phyloP scores from a whole-genome alignment of 305 asterid species.

The Fraxinus albicans region DNA sequence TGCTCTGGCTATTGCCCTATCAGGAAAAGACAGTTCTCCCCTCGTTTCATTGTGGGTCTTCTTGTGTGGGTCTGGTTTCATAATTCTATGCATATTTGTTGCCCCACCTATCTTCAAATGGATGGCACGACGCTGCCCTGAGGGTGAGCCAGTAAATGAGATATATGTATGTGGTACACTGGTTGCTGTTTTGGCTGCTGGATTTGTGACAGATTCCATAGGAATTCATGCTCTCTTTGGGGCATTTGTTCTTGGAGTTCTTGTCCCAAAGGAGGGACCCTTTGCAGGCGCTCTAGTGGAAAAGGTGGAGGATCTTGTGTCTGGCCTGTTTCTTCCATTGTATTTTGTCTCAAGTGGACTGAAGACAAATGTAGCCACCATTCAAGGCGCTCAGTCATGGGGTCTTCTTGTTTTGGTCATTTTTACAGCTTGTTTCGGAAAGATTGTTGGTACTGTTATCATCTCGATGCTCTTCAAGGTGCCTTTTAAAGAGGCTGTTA shows the following conservation, averaged over 20 bases:
- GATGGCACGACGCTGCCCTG: conserved; percentile 68
- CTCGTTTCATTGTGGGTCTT: conserved; percentile 76
- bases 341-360: conserved; percentile 93
- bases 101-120: conserved; percentile 66
- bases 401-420: conserved; percentile 81
- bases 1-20: conserved; percentile 82
- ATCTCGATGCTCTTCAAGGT: conserved; percentile 60
- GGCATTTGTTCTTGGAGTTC: conserved; percentile 74
- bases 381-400: conserved; percentile 83
- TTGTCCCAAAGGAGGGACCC: conserved; percentile 82
- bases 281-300: conserved; percentile 81
- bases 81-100: conserved; percentile 41
- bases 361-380: conserved; percentile 80
- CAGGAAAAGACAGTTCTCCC: conserved; percentile 65
- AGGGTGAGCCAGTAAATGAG: conserved; percentile 88
- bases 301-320: conserved; percentile 86
- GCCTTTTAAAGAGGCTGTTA: conserved; percentile 54
- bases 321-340: conserved; percentile 78
- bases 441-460: conserved; percentile 62
- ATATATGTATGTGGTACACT: conserved; percentile 68
- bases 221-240: conserved; percentile 93
- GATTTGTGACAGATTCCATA: conserved; percentile 74
- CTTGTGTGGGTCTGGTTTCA: conserved; percentile 57
- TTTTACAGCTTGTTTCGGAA: conserved; percentile 73
- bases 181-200: conserved; percentile 71